Evolutionary conservation across 2,329 filamentous ascomycete genomes (phyloP).

Genomic region (Ceratocystis lukuohia): DNA sequence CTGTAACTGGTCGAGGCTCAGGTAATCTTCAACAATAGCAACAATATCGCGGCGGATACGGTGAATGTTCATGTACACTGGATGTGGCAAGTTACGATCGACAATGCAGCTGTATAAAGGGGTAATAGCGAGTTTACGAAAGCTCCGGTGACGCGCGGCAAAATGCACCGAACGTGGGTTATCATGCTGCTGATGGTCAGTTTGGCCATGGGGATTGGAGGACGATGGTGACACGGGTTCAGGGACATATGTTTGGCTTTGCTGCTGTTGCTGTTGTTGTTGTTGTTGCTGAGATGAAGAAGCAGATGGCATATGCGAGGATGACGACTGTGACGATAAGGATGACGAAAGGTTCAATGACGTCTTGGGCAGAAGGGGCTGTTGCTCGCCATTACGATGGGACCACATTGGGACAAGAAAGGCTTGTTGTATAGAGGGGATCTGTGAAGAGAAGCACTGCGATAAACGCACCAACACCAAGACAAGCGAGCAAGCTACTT

Average conservation of each 20-base stretch:
- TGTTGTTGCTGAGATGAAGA: background rate
- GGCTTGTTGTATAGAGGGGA: background rate
- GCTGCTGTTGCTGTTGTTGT: background rate
- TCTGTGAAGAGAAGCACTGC: background rate
- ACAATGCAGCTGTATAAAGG: conserved; percentile 40
- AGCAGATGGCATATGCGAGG: background rate
- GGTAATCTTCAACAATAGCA: conserved; percentile 35
- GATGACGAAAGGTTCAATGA: background rate
- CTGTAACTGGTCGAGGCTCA: conserved; percentile 43
- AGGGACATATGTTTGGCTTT: background rate
- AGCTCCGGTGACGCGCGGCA: conserved; percentile 5
- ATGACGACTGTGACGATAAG: background rate
- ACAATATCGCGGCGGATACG: conserved; percentile 51
- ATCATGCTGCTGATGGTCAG: background rate
- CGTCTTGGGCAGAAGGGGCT: conserved; percentile 5
- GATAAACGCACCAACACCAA: background rate
- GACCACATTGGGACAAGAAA: background rate
- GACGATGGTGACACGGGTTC: background rate
- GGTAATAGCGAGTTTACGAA: conserved; percentile 6
- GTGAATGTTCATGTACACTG: conserved; percentile 68
- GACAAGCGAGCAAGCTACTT: background rate
- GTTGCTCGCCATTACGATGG: background rate
- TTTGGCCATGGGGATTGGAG: background rate
- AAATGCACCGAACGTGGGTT: conserved; percentile 6
- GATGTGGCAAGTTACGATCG: conserved; percentile 48